These are phyloP conservation scores for Eragrostis tef DNA, from an alignment of 202 grass and related monocot genomes.

Conservation along the genomic window DNA sequence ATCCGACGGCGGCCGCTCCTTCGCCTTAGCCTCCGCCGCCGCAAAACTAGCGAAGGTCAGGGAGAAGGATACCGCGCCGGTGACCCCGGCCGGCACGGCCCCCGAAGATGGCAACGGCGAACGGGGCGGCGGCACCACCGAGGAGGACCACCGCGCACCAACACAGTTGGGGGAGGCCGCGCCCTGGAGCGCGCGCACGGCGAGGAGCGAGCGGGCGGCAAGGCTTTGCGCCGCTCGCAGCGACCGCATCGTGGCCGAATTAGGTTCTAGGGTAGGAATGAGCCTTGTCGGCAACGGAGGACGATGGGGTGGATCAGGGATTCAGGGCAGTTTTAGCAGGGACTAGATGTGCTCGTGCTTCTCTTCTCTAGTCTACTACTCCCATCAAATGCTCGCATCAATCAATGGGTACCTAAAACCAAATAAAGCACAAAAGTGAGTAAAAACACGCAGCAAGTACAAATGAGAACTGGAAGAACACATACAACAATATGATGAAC, in stretches of 20 bases:
- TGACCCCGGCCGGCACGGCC: conserved; percentile 55
- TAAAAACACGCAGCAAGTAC: too few relatives aligned
- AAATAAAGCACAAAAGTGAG: too few relatives aligned
- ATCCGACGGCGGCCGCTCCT: conserved; percentile 63
- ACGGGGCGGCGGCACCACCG: not conserved
- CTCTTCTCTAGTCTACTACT: too few relatives aligned
- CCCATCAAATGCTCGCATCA: too few relatives aligned
- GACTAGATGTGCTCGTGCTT: too few relatives aligned
- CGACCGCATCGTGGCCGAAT: conserved; percentile 50
- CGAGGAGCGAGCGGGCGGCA: conserved; percentile 49
- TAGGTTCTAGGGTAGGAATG: conserved; percentile 4
- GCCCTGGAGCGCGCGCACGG: conserved; percentile 37
- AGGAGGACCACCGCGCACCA: conserved; percentile 24
- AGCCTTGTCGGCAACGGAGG: conserved; percentile 1
- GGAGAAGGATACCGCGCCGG: conserved; percentile 82
- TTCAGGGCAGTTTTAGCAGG: too few relatives aligned
- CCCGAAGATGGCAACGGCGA: conserved; percentile 36
- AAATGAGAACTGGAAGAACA: too few relatives aligned
- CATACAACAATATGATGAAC: too few relatives aligned
- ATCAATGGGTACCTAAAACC: too few relatives aligned
- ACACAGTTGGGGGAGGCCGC: not conserved
- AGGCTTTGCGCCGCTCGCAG: conserved; percentile 56
- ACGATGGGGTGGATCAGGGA: too few relatives aligned
- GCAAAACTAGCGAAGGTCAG: conserved; percentile 68
- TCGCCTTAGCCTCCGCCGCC: conserved; percentile 64